Percentiles rank a stretch among this genome's conserved stretches.
Evolutionary conservation across 169 alveolate genomes (phyloP).

Genomic region (Cryptosporidium viatorum): DNA sequence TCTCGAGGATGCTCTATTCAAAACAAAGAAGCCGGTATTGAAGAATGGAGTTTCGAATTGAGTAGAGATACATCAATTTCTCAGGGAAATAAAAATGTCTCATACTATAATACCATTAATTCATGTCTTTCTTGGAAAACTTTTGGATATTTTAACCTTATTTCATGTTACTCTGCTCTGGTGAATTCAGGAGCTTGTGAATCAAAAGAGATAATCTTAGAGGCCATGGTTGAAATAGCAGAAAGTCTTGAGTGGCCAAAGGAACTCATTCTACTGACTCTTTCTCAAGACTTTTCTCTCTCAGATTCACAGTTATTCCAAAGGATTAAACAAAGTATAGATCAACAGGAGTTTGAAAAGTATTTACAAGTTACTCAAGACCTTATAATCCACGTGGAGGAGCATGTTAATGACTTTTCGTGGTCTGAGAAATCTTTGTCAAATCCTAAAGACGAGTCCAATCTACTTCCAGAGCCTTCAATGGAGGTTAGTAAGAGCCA

Average conservation of each 20-base stretch:
- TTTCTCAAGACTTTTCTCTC: slow-evolving; percentile 43
- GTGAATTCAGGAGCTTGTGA: slow-evolving; percentile 31
- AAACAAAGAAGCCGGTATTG: neutral
- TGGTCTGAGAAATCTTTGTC: slow-evolving; percentile 69
- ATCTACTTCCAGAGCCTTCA: neutral
- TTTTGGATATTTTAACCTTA: slow-evolving; percentile 60
- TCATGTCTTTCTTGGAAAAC: slow-evolving; percentile 66
- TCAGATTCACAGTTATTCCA: slow-evolving; percentile 4
- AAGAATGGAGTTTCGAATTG: neutral
- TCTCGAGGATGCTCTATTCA: neutral
- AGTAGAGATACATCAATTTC: neutral
- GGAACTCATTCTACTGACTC: slow-evolving; percentile 23
- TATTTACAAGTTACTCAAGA: slow-evolving; percentile 1
- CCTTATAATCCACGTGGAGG: slow-evolving; percentile 26
- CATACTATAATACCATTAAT: slow-evolving; percentile 26
- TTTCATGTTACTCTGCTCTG: slow-evolving; percentile 53
- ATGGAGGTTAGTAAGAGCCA: neutral
- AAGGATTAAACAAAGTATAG: slow-evolving; percentile 2
- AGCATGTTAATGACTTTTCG: slow-evolving; percentile 22
- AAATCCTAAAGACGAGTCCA: neutral
- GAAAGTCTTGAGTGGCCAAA: slow-evolving; percentile 44
- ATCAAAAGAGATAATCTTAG: slow-evolving; percentile 4
- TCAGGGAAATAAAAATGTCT: neutral
- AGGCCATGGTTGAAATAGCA: slow-evolving; percentile 28
- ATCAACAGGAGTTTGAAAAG: slow-evolving; percentile 9